Evolutionary conservation across 192 early-diverging fungal genomes (phyloP), one percentile per base, ranked within the genome.

Genomic region (Coemansia sp.): DNA sequence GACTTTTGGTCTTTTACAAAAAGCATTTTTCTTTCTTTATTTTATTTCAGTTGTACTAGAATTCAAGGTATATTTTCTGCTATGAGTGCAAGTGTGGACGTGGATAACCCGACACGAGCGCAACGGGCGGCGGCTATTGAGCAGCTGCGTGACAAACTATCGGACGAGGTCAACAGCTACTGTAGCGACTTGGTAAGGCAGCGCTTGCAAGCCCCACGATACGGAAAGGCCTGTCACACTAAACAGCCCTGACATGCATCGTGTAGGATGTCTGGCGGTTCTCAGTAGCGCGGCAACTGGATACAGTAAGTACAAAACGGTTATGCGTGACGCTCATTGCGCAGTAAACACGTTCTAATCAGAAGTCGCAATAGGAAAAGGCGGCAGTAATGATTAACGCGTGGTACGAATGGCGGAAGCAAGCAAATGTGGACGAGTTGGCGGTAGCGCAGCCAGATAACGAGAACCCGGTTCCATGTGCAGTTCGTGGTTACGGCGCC

Each of bases 371-470:
- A 35, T 82, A 91, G 89, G 68, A 74, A 5, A 85, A 73, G 31
- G 85, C 90, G 7, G 83, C 83, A 39, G 61, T 82, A 21, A 87
- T 90, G 75, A 65, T 89, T 10, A 59, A 73, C 23, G 85, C 77
- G 11, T 86, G 86, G 39, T 72, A 86, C 45, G 64, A 83, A 51
- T 91, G 90, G 90, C 76, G 90, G 60, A 78, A 75, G 49, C 59
- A 67, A 35, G 81, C 88, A 58, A 63, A 77, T 12, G 74, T 91
- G 29, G 87, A 90, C 52, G 76, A 75, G 5, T 62, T 87, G 39
- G 85, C 86, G 27, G 77, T 89, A 10, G 86, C 88, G 7, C 67
- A 77, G 51, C 56, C 74, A 12, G 71, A 84, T 29, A 89, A 89
- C 71, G 65, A 61, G 7, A 71, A 85, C 39, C 87, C 88, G 1